Evolutionary conservation across 148 eudicot genomes (phyloP).

Genomic region (Camellia granthamiana): DNA sequence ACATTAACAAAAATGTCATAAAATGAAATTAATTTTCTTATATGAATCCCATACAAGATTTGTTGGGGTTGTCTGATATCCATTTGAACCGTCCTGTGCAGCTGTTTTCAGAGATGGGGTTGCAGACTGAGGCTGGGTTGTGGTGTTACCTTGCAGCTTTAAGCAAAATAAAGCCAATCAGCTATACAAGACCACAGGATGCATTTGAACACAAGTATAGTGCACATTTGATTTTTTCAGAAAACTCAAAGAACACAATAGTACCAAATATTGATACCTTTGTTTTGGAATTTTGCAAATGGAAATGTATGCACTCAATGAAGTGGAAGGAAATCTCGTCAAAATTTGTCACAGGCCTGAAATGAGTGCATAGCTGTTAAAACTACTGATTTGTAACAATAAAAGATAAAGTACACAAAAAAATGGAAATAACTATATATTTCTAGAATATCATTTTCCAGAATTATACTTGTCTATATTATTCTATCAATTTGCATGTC

Average conservation of each 20-base stretch:
- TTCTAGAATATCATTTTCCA: not conserved
- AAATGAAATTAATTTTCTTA: not conserved
- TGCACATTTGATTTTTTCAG: not conserved
- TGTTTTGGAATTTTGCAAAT: constrained; percentile 42
- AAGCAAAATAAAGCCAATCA: constrained; percentile 17
- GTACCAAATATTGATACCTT: constrained; percentile 44
- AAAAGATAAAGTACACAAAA: not conserved
- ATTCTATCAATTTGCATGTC: not conserved
- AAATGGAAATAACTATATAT: not conserved
- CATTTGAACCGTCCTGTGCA: constrained; percentile 44
- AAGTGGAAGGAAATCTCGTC: constrained; percentile 79
- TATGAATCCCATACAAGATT: constrained; percentile 38
- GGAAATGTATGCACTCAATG: constrained; percentile 77
- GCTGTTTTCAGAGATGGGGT: constrained; percentile 48
- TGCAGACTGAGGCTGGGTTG: constrained; percentile 31
- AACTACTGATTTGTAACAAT: not conserved
- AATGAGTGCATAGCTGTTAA: constrained; percentile 7
- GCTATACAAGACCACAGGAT: not conserved
- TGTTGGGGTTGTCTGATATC: constrained; percentile 47
- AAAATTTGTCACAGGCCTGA: constrained; percentile 72
- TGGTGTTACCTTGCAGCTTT: constrained; percentile 46
- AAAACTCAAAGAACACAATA: not conserved
- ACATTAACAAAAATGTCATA: not conserved
- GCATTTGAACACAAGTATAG: not conserved
- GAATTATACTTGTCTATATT: not conserved